These are phyloP conservation scores for Monilinia fructicola DNA, from an alignment of 2,329 filamentous ascomycete genomes.

Conservation along the genomic window DNA sequence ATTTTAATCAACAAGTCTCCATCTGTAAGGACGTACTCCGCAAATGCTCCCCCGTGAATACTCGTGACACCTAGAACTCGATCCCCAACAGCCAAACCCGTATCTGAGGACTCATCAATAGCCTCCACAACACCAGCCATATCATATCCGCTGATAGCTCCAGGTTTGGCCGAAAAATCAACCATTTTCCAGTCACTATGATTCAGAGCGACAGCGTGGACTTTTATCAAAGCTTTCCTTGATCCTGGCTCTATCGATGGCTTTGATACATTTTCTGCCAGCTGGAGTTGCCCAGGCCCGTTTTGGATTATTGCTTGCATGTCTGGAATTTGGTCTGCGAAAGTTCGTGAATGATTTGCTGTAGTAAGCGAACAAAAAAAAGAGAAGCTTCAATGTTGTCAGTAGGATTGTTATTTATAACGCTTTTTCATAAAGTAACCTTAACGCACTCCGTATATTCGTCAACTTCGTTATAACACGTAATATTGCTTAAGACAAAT, in stretches of 20 bases:
- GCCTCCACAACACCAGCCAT: slow-evolving; percentile 21
- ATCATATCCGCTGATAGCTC: slow-evolving; percentile 21
- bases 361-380: no score
- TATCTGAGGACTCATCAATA: background rate
- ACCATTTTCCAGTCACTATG: slow-evolving; percentile 24
- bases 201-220: slow-evolving; percentile 18
- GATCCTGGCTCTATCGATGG: slow-evolving; percentile 13
- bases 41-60: slow-evolving; percentile 23
- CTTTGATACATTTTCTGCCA: background rate
- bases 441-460: no score
- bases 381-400: no score
- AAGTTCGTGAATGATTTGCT: background rate
- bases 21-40: slow-evolving; percentile 18
- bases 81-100: slow-evolving; percentile 13
- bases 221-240: slow-evolving; percentile 7
- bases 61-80: slow-evolving; percentile 20
- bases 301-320: slow-evolving; percentile 15
- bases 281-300: slow-evolving; percentile 7
- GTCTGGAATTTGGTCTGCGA: background rate
- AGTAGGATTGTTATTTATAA: no score
- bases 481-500: no score
- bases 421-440: no score
- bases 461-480: no score
- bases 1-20: slow-evolving; percentile 21
- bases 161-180: slow-evolving; percentile 16